A percentile compares a stretch with the other conserved stretches of the same genome.
Conservation (phyloP, 371 early-diverging fungal species). For the Zancudomyces culisetae region DNA sequence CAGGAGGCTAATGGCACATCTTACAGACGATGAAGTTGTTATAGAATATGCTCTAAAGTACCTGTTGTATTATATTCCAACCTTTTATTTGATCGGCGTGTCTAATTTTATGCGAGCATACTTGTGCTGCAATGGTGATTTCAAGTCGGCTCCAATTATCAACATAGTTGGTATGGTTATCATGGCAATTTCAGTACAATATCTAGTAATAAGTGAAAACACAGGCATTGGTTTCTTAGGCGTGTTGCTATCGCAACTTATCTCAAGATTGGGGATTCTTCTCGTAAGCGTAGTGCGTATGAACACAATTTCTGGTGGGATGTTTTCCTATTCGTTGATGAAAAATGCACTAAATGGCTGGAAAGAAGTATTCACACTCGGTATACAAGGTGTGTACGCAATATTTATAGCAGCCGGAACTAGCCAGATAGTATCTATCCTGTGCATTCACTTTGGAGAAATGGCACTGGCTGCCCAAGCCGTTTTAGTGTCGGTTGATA, state of each 20-base stretch:
- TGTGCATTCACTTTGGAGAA: slow-evolving; percentile 14
- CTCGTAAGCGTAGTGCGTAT: neutral
- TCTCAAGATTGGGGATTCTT: slow-evolving; percentile 8
- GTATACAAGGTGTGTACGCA: slow-evolving; percentile 1
- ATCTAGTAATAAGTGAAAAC: slow-evolving; percentile 10
- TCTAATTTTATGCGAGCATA: slow-evolving; percentile 17
- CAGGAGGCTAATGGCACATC: neutral
- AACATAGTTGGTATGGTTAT: slow-evolving; percentile 10
- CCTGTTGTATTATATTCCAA: slow-evolving; percentile 11
- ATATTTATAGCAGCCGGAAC: neutral
- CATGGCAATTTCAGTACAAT: slow-evolving; percentile 8
- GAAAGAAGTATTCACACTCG: slow-evolving; percentile 1
- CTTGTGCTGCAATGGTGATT: slow-evolving; percentile 21
- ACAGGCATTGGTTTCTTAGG: slow-evolving; percentile 17
- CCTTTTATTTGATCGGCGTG: slow-evolving; percentile 11
- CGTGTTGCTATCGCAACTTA: slow-evolving; percentile 11
- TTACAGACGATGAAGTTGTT: neutral
- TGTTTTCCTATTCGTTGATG: neutral
- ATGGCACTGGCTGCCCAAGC: slow-evolving; percentile 34
- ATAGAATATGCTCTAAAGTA: slow-evolving; percentile 1
- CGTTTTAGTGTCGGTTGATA: slow-evolving; percentile 18
- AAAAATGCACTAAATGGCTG: neutral
- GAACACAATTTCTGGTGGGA: neutral
- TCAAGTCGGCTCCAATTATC: slow-evolving; percentile 12
- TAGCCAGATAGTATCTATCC: slow-evolving; percentile 7